phyloP scores from a whole-genome alignment of 208 protist genomes.

The Jaenimonas drosophilae region DNA sequence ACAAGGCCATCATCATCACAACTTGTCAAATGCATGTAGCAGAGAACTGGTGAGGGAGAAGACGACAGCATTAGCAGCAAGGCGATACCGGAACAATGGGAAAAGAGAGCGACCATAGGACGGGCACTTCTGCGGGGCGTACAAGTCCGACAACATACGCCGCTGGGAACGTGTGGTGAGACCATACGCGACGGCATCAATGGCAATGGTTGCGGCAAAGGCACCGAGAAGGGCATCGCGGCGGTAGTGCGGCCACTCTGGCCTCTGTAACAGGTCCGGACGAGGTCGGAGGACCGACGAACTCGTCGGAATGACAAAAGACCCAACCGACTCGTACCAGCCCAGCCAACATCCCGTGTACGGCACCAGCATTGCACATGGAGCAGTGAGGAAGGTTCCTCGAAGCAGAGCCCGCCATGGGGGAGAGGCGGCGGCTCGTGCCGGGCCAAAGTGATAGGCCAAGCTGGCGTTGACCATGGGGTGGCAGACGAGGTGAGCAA shows the following conservation, averaged over 20 bases:
- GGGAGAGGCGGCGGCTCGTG: conserved; percentile 21
- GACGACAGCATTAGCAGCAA: conserved; percentile 38
- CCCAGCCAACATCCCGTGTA: conserved; percentile 51
- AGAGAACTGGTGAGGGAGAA: conserved; percentile 26
- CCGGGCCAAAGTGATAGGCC: conserved; percentile 57
- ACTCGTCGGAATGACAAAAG: conserved; percentile 54
- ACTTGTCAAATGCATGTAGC: too few species aligned
- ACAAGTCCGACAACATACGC: conserved; percentile 26
- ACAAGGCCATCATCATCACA: too few species aligned
- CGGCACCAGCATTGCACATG: conserved; percentile 33
- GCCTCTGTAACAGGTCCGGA: conserved; percentile 24
- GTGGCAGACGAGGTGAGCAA: conserved; percentile 34
- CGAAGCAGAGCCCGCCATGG: conserved; percentile 19
- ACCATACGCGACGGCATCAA: conserved; percentile 40
- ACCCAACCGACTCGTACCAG: conserved; percentile 66
- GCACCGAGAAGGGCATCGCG: conserved; percentile 53
- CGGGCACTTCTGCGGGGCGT: conserved; percentile 25
- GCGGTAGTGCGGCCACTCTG: conserved; percentile 42
- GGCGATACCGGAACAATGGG: conserved; percentile 54
- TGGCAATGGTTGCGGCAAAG: conserved; percentile 27
- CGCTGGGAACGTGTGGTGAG: conserved; percentile 17
- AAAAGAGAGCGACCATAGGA: conserved; percentile 39
- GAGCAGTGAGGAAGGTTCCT: conserved; percentile 22
- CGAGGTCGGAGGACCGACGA: conserved; percentile 60
- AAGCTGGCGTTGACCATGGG: conserved; percentile 52